Evolutionary conservation across 768 basidiomycete genomes (phyloP), one percentile per base, ranked within the genome.

Genomic region (Chlorophyllum brunneum): DNA sequence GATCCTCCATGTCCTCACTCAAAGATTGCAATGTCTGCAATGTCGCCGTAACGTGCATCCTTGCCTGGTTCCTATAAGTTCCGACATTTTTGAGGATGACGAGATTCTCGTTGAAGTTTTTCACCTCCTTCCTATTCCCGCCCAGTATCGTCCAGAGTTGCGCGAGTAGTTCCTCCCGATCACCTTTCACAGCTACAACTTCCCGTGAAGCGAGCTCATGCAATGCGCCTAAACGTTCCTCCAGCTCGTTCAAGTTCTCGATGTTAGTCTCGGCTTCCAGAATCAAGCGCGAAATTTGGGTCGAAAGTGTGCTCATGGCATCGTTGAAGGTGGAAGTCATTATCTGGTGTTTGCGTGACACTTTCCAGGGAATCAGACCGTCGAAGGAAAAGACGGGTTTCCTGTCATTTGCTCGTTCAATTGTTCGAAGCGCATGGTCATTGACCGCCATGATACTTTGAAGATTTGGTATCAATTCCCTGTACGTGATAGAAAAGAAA

Each of bases 1-100:
- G 67, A 38, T 88, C 86, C 61, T 88, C 86, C 74, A 91, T 81
- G 56, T 90, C 87, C 30, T 79, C 82, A 56, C 79, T 79, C 81
- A 90, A 79, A 33, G 71, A 70, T 24, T 79, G 67, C 55, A 92
- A 67, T 8, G 80, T 74, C 46, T 83, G 81, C 59, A 87, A 61
- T 11, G 86, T 79, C 0, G 79, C 79, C 27, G 75, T 76, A n/a
- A 92, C 86, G 55, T 86, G 87, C 8, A 70, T 78, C 33, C 75
- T 65, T 3, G 89, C 88, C 54, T 76, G 74, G 57, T 75, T 77
- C 58, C 86, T 72, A 59, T 86, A 89, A 29, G 59, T 64, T 7
- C 74, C 73, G 10, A 90, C 63, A 39, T 79, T 75, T 48, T 70
- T 72, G 52, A 92, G 71, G 40, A 91, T 65, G 2, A 39, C 62